Base-by-base conservation (phyloP, 768 basidiomycete genomes). In the Arthromyces matolae region DNA sequence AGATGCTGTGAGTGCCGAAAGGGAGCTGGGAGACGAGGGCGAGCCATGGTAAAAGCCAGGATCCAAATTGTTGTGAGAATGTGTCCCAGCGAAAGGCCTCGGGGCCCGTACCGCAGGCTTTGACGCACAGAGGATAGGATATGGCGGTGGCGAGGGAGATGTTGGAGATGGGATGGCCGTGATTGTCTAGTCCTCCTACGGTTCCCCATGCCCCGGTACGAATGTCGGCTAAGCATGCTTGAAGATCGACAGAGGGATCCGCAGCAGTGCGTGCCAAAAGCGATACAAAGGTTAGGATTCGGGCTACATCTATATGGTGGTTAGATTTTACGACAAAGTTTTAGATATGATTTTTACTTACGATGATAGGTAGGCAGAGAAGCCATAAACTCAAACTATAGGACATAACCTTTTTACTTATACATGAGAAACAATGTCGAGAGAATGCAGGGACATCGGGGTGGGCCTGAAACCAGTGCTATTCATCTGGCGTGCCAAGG, bases 31-130 rank as follows among this genome's bases (percentile, higher is more conserved):
- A 71, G 16, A 73, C 49, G 1, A 76, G 51, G 2, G 71, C 71
- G 8, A 74, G 66, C 55, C 65, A 72, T 10, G 74, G 71, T 1
- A 76, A 50, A 2, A 76, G 62, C 75, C 73, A 76, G 0, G 70
- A 46, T 9, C 61, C 55, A 49, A 67, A 73, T 41, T 72, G 61
- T 42, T 66, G 65, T 1, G 60, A 63, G 29, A 68, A 68, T 29
- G 52, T 51, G n/a, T 55, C 58, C 65, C 62, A 64, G 13, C 32
- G 13, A 40, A 64, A 65, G 2, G 49, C 45, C 31, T 49, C 55
- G 3, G 47, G 28, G 1, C 47, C 55, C 14, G 54, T 9, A 7
- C 62, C 58, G 38, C 64, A 65, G 5, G 56, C 54, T 9, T 10
- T 20, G 19, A 54, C 19, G 47, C 64, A 67, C 8, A 59, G 38